Base-by-base conservation (phyloP, 1,284 basidiomycete genomes). In the Phellopilus nigrolimitatus region DNA sequence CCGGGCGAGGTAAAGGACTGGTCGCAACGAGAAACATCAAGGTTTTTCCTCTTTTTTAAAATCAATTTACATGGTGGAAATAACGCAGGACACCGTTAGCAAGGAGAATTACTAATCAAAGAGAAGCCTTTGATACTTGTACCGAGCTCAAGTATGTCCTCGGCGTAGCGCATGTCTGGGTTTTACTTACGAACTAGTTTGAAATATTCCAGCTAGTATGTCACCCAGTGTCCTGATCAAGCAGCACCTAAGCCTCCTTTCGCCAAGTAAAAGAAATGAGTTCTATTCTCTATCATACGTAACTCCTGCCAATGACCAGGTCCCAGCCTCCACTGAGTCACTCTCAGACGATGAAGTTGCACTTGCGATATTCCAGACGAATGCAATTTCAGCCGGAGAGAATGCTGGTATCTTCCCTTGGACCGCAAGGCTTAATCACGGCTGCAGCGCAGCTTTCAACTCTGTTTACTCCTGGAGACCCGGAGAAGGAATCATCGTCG, bases 341-440 rank as follows among this genome's bases (percentile, higher is more conserved):
- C 21, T 50, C 12, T 33, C 22, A 19, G 66, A 66, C 31, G 68
- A 71, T 21, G 67, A 73, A 58, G 63, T 79, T 15, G 75, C 75
- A 0, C 63, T 84, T 19, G 78, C 79, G 0, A 83, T 81, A 51
- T 79, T 83, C 61, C 74, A 81, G 60, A 83, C 81, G 3, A 85
- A 84, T 59, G 79, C 77, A 1, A 78, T 83, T 4, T 65, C 74
- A 2, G 74, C 78, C 8, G 76, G 75, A 1, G 64, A 68, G 6
- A 64, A 63, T 24, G 75, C 76, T 3, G 82, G 80, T 0, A 68
- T 85, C 12, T 84, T 84, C 60, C 80, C 80, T 10, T 68, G 63
- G 19, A 80, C 79, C 70, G 79, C 80, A 8, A 68, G 82, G 39
- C 57, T 84, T 49, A 85, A 85, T 57, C 82, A 84, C 56, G 81